Percentiles rank a stretch among this genome's conserved stretches.
phyloP scores from a whole-genome alignment of 2,329 filamentous ascomycete species.

The Beauveria brongniartii region DNA sequence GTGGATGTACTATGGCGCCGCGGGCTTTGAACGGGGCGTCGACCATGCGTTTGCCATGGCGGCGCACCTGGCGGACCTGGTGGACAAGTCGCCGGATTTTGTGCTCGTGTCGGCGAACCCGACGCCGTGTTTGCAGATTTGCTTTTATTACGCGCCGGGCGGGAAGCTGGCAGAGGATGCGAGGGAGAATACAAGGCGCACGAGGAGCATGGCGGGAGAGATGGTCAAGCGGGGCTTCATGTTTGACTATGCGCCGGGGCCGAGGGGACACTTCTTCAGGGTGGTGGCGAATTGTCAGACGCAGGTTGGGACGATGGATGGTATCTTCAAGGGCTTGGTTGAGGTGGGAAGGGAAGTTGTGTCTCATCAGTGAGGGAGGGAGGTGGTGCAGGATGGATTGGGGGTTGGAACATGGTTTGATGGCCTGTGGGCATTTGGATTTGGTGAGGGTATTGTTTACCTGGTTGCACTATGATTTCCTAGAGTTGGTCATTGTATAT shows the following conservation, averaged over 20 bases:
- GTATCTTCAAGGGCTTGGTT: conserved; percentile 44
- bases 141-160: conserved; percentile 72
- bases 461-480: neutral
- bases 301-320: conserved; percentile 40
- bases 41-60: conserved; percentile 68
- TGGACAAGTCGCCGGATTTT: conserved; percentile 53
- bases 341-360: conserved; percentile 28
- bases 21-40: conserved; percentile 62
- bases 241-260: conserved; percentile 51
- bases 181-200: conserved; percentile 39
- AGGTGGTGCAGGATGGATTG: neutral
- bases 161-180: conserved; percentile 36
- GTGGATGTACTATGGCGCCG: conserved; percentile 80
- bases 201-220: conserved; percentile 38
- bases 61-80: conserved; percentile 51
- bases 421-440: neutral
- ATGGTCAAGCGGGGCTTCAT: conserved; percentile 48
- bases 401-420: neutral
- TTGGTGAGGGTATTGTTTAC: neutral
- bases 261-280: conserved; percentile 47
- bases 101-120: conserved; percentile 65
- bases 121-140: conserved; percentile 85
- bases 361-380: neutral
- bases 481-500: neutral
- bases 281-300: conserved; percentile 53